Evolutionary conservation across 1,139 yeast species (phyloP).

Genomic region (Taphrina communis): DNA sequence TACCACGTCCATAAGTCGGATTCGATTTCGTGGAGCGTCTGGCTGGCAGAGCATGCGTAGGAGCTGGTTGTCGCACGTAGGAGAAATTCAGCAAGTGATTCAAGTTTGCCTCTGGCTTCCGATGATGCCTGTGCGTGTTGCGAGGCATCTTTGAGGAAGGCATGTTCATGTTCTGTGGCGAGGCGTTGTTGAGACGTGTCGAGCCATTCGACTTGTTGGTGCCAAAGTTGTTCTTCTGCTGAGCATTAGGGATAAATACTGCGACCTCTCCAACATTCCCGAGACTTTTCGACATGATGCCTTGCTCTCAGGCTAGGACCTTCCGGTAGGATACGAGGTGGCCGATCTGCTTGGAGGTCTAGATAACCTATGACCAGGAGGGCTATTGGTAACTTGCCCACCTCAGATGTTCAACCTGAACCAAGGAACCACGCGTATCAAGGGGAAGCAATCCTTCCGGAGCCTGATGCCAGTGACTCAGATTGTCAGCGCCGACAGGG

Average conservation of each 20-base stretch:
- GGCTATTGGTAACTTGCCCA: conserved; percentile 28
- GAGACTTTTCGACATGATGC: conserved; percentile 8
- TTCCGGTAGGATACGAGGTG: no score
- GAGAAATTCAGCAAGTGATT: conserved; percentile 50
- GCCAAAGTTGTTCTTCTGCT: background rate
- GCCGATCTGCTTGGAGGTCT: conserved; percentile 2
- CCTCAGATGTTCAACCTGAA: background rate
- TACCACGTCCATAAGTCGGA: conserved; percentile 42
- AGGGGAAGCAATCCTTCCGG: no score
- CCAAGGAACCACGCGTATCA: no score
- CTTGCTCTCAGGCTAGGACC: background rate
- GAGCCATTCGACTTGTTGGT: conserved; percentile 8
- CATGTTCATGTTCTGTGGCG: background rate
- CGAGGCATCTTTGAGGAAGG: conserved; percentile 21
- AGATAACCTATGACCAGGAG: background rate
- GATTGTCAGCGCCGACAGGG: background rate
- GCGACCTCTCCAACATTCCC: conserved; percentile 6
- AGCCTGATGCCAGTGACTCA: background rate
- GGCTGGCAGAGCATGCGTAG: conserved; percentile 39
- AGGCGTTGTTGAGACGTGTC: background rate
- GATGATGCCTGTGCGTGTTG: conserved; percentile 36
- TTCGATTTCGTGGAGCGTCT: conserved; percentile 40
- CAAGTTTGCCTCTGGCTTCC: conserved; percentile 45
- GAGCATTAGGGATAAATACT: background rate
- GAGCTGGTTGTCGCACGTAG: conserved; percentile 43